Evolutionary conservation across 805 yeast genomes (phyloP).

Genomic region (Wickerhamia fluorescens): DNA sequence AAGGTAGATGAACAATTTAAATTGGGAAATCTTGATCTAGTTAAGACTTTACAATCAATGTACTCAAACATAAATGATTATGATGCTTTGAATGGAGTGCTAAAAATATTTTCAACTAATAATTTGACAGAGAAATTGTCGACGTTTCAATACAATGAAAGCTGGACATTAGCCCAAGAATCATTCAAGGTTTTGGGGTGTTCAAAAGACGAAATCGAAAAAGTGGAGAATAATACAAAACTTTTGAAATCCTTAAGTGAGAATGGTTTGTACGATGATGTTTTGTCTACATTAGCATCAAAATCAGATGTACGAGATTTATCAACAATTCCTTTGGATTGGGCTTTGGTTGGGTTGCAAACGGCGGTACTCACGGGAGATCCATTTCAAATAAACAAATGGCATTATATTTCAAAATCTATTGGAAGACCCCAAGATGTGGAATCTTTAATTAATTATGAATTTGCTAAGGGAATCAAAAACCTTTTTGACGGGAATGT

Average conservation of each 20-base stretch:
- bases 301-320: slow-evolving; percentile 15
- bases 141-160: slow-evolving; percentile 77
- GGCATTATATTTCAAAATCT: slow-evolving; percentile 52
- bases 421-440: slow-evolving; percentile 35
- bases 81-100: slow-evolving; percentile 83
- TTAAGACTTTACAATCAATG: slow-evolving; percentile 59
- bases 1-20: slow-evolving; percentile 14
- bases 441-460: slow-evolving; percentile 52
- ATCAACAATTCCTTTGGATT: slow-evolving; percentile 38
- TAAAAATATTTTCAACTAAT: slow-evolving; percentile 63
- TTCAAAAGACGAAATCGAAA: slow-evolving; percentile 20
- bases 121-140: slow-evolving; percentile 68
- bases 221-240: slow-evolving; percentile 40
- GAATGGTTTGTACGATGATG: slow-evolving; percentile 68
- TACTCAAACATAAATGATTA: slow-evolving; percentile 84
- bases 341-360: slow-evolving; percentile 65
- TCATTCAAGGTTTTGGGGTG: slow-evolving; percentile 65
- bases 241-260: slow-evolving; percentile 65
- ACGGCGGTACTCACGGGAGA: slow-evolving; percentile 67
- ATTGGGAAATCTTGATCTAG: slow-evolving; percentile 32
- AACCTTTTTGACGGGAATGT: slow-evolving; percentile 31
- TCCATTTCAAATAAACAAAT: slow-evolving; percentile 39
- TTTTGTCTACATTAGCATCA: slow-evolving; percentile 43
- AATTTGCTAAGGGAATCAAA: slow-evolving; percentile 57
- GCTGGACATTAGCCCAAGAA: slow-evolving; percentile 82